Evolutionary conservation across 179 eudicot species (phyloP), one percentile per base, ranked within the genome.

Genomic region (Beta corolliflora): DNA sequence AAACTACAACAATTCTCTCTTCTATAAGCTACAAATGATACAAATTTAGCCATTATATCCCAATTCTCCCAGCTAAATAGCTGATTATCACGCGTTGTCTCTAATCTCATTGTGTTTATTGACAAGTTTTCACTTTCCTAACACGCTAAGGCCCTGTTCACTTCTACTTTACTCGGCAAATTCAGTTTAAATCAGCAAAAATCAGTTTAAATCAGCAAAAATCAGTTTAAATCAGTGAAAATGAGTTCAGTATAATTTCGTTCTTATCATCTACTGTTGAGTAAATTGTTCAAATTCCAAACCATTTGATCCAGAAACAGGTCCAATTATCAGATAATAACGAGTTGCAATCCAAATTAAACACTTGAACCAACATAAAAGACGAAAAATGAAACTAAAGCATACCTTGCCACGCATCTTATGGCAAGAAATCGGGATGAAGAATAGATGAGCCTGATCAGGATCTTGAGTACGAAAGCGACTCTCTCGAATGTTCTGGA

Each of bases 361-460:
- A 75, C 54, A 50, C 12, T 36, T 69, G 12, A 60, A 18, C 9
- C 77, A 68, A 71, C 9, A 15, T 25, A 48, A 61, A 15, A 18
- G 2, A 13, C 13, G 7, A 5, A 14, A 15, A 44, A 15, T 2
- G 0, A 52, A 52, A 29, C 0, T 7, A 9, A 58, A 23, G 10
- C 46, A 53, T 81, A 94, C 98, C 96, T 93, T 93, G 64, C 97
- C 98, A 61, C 94, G 88, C 98, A 94, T 94, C 96, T 92, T 93
- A 88, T 94, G 98, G 70, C 97, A 92, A 21, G 97, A 94, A 70
- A 94, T 91, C 5, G 98, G 98, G 71, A 93, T 92, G 84, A 94
- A 94, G 82, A 94, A 92, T 64, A 94, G 72, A 64, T 94, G 84
- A 75, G 98, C 98, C 83, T 82, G 81, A 78, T 91, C 91, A 46